These are phyloP conservation scores for Pseudozyma flocculosa DNA, from an alignment of 1,284 basidiomycete genomes.

Conservation along the genomic window DNA sequence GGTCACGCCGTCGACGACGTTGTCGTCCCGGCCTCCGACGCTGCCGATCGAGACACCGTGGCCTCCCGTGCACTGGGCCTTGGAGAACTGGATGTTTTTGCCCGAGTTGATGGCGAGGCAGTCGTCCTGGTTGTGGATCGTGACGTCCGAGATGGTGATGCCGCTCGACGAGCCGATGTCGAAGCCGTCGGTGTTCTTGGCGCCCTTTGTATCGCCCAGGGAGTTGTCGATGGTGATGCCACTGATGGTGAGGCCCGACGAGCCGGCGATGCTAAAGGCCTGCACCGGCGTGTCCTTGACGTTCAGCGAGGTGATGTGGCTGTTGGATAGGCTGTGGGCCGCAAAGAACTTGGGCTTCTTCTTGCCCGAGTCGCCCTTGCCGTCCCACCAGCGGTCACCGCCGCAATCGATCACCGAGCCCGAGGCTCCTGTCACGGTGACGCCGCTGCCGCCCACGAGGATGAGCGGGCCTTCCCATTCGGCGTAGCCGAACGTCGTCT, in stretches of 20 bases:
- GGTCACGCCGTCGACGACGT: constrained; percentile 16
- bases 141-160: constrained; percentile 12
- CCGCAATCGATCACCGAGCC: constrained; percentile 13
- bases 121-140: constrained; percentile 23
- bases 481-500: constrained; percentile 23
- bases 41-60: constrained; percentile 33
- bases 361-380: constrained; percentile 19
- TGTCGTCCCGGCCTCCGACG: constrained; percentile 21
- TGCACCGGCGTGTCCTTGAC: constrained; percentile 31
- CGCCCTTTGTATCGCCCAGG: constrained; percentile 7
- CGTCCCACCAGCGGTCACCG: constrained; percentile 24
- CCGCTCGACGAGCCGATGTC: constrained; percentile 16
- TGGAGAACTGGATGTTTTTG: constrained; percentile 11
- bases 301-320: constrained; percentile 8
- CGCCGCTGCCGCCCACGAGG: constrained; percentile 3
- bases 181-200: constrained; percentile 33
- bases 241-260: constrained; percentile 8
- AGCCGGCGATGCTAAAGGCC: constrained; percentile 19
- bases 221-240: constrained; percentile 16
- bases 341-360: constrained; percentile 25
- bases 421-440: constrained; percentile 8
- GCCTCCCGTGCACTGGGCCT: constrained; percentile 16
- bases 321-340: constrained; percentile 11
- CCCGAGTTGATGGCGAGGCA: constrained; percentile 31
- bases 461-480: constrained; percentile 28